Base-by-base conservation (phyloP, 768 basidiomycete species). In the Termitomyces sp. region DNA sequence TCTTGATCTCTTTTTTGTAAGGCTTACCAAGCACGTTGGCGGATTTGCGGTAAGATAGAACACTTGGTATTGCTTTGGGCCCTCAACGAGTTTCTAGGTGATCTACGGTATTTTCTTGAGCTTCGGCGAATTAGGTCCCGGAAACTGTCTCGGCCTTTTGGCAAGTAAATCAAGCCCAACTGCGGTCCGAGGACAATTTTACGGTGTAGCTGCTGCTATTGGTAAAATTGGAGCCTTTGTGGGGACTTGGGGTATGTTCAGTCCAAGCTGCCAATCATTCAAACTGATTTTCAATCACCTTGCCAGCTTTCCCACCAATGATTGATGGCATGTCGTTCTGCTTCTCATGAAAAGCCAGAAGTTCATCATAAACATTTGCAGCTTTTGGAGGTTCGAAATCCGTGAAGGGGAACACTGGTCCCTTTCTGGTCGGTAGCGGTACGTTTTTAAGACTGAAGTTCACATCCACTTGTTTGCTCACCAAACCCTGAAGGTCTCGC, bases 41-140 rank as follows among this genome's bases (percentile, higher is more conserved):
- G 90, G 76, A 7, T 93, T 91, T 58, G 87, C 89, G 30, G 86
- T 85, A 58, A 61, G 80, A 70, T 26, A 45, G 15, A 15, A 26
- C 15, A 21, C 7, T 55, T 41, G 1, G 22, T n/a, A 9, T 7
- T 17, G 17, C 44, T 55, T 12, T 62, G 49, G 21, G n/a, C 8
- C 19, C 28, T 40, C 56, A 51, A 24, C 19, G 7, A 32, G 10
- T 40, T 21, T 40, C 43, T 54, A 84, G 82, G 83, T 95, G 34
- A 73, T 97, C 8, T 96, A 97, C 62, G 95, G 94, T 14, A 82
- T 97, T 47, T 97, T 97, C 80, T 66, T 95, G 63, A 85, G 82
- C 64, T 87, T 93, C 53, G 95, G 94, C 45, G 94, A 96, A 72
- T 73, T 93, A 26, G 91, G 90, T 30, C 91, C 93, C 6, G 93